Conservation (phyloP, 345 rosid species). For the Clarkia xantiana region DNA sequence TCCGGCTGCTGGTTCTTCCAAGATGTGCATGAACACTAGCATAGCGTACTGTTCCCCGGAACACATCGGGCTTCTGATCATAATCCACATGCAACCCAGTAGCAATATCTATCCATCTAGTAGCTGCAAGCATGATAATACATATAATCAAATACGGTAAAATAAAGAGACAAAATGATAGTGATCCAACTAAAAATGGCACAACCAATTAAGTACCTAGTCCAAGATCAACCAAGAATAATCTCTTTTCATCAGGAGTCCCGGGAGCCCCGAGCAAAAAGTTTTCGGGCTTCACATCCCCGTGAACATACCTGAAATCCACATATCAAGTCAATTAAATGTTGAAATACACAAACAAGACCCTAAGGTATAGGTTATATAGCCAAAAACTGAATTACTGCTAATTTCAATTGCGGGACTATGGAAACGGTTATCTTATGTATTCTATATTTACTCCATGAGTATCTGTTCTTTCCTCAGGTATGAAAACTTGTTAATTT, state of each 20-base stretch:
- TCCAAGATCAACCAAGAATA: conserved; percentile 33
- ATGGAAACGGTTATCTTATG: too few species aligned
- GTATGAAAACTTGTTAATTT: too few species aligned
- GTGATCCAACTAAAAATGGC: neutral
- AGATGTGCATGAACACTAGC: conserved; percentile 54
- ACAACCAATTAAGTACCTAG: conserved; percentile 11
- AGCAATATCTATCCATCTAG: conserved; percentile 14
- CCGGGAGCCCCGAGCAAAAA: conserved; percentile 28
- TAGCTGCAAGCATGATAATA: conserved; percentile 8
- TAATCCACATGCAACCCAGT: conserved; percentile 17
- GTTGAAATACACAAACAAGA: neutral
- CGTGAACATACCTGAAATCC: conserved; percentile 26
- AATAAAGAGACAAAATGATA: neutral
- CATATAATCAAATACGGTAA: neutral
- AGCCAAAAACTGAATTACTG: neutral
- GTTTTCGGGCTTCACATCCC: conserved; percentile 41
- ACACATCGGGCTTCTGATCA: conserved; percentile 18
- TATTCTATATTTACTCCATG: too few species aligned
- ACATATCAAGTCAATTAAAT: neutral
- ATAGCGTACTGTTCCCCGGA: conserved; percentile 49
- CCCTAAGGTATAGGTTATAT: neutral
- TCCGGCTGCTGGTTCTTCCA: conserved; percentile 41
- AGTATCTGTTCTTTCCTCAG: too few species aligned
- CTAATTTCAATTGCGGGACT: too few species aligned
- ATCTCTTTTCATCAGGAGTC: conserved; percentile 25